phyloP scores from a whole-genome alignment of 257 asterid genomes.

The Scutellaria barbata region DNA sequence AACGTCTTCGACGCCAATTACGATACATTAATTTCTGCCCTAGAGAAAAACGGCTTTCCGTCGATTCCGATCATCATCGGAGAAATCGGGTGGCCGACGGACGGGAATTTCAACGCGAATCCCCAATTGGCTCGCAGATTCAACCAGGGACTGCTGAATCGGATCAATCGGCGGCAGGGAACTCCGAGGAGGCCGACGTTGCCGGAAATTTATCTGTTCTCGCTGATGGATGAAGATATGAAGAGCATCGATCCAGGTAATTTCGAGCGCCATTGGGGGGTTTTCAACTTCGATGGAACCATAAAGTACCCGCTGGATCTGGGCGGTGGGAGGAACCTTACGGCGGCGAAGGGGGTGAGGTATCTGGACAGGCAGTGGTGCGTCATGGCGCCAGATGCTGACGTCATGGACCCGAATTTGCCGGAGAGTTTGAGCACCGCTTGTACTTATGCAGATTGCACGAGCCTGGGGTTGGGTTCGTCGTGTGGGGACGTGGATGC shows the following conservation, averaged over 20 bases:
- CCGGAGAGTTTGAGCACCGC: slow-evolving; percentile 52
- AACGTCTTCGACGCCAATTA: slow-evolving; percentile 91
- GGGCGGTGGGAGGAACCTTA: slow-evolving; percentile 58
- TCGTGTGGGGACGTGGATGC: slow-evolving; percentile 69
- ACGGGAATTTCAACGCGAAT: slow-evolving; percentile 71
- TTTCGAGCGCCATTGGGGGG: slow-evolving; percentile 94
- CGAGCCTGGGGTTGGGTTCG: slow-evolving; percentile 86
- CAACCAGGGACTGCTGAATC: slow-evolving; percentile 73
- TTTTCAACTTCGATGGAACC: slow-evolving; percentile 74
- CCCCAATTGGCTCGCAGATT: slow-evolving; percentile 59
- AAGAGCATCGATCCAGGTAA: slow-evolving; percentile 79
- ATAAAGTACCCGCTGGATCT: slow-evolving; percentile 66
- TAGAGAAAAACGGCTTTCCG: slow-evolving; percentile 72
- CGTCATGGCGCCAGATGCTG: slow-evolving; percentile 72
- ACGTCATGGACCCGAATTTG: slow-evolving; percentile 53
- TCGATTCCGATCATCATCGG: slow-evolving; percentile 72
- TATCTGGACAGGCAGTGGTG: slow-evolving; percentile 84
- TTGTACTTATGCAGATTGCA: slow-evolving; percentile 85
- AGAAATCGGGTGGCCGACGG: slow-evolving; percentile 94
- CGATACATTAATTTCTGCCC: slow-evolving; percentile 79
- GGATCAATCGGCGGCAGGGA: slow-evolving; percentile 61
- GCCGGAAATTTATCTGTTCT: slow-evolving; percentile 70
- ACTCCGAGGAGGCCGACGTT: slow-evolving; percentile 68
- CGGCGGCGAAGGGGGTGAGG: slow-evolving; percentile 80
- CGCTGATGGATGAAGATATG: slow-evolving; percentile 72